phyloP scores from a whole-genome alignment of 179 eudicot species.

The Drosera spatulata region DNA sequence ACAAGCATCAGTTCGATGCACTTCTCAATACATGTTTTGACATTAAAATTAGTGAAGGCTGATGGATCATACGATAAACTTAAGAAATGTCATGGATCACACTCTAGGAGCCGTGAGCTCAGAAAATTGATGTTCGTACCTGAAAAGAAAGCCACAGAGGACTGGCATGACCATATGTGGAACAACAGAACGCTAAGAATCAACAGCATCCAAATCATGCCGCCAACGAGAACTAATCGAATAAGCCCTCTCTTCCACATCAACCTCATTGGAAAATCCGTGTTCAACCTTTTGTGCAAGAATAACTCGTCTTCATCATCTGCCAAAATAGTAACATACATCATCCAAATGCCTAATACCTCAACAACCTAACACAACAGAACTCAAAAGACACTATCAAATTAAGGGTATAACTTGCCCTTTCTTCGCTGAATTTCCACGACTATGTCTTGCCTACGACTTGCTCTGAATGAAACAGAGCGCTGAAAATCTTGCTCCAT shows the following conservation, averaged over 20 bases:
- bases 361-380: neutral
- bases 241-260: slow-evolving; percentile 84
- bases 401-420: slow-evolving; percentile 15
- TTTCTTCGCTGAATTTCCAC: slow-evolving; percentile 20
- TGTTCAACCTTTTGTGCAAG: slow-evolving; percentile 32
- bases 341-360: too few relatives aligned
- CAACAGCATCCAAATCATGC: slow-evolving; percentile 86
- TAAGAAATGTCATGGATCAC: too few relatives aligned
- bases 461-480: slow-evolving; percentile 43
- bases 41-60: too few relatives aligned
- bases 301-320: slow-evolving; percentile 20
- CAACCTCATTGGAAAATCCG: slow-evolving; percentile 46
- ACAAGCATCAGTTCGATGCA: too few relatives aligned
- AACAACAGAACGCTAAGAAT: slow-evolving; percentile 64
- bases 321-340: too few relatives aligned
- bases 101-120: slow-evolving; percentile 1
- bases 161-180: slow-evolving; percentile 94
- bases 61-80: too few relatives aligned
- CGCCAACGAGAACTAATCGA: slow-evolving; percentile 74
- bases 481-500: slow-evolving; percentile 50
- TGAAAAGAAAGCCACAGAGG: slow-evolving; percentile 79
- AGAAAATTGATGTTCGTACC: slow-evolving; percentile 25
- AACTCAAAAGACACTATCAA: neutral
- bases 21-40: too few relatives aligned
- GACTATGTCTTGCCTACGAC: slow-evolving; percentile 41